A percentile compares a stretch with the other conserved stretches of the same genome.
These are phyloP conservation scores for Colletotrichum sp. DNA, from an alignment of 2,329 filamentous ascomycete species.

Conservation along the genomic window DNA sequence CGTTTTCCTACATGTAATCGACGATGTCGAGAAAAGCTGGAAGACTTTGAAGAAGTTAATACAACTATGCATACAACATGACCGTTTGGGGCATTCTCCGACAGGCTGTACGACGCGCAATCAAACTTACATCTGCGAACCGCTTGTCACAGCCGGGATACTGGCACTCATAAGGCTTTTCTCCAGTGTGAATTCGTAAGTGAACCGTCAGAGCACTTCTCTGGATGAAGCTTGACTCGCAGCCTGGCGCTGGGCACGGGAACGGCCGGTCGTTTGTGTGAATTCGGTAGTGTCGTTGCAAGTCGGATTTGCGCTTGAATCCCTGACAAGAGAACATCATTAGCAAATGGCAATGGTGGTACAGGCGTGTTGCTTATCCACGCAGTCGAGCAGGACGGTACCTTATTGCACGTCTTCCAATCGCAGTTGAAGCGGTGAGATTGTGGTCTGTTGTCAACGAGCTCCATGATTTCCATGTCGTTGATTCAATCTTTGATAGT, in stretches of 20 bases:
- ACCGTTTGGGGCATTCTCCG: rapidly evolving
- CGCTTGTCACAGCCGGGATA: constrained; percentile 70
- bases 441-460: constrained; percentile 67
- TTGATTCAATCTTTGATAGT: neutral
- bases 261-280: constrained; percentile 75
- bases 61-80: rapidly evolving
- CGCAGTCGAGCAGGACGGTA: constrained; percentile 27
- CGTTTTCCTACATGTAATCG: neutral
- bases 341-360: constrained; percentile 1
- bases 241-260: constrained; percentile 62
- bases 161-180: constrained; percentile 74
- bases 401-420: constrained; percentile 67
- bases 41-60: neutral
- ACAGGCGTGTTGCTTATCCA: neutral
- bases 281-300: constrained; percentile 73
- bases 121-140: constrained; percentile 67
- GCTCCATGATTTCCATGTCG: constrained; percentile 68
- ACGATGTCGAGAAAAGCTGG: neutral
- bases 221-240: constrained; percentile 75
- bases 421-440: constrained; percentile 68
- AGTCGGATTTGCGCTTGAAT: constrained; percentile 75
- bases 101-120: neutral
- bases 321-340: constrained; percentile 47
- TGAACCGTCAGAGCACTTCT: constrained; percentile 73
- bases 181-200: constrained; percentile 72